Conservation (phyloP, 495 filamentous ascomycete genomes). For the Immersiella caudata region DNA sequence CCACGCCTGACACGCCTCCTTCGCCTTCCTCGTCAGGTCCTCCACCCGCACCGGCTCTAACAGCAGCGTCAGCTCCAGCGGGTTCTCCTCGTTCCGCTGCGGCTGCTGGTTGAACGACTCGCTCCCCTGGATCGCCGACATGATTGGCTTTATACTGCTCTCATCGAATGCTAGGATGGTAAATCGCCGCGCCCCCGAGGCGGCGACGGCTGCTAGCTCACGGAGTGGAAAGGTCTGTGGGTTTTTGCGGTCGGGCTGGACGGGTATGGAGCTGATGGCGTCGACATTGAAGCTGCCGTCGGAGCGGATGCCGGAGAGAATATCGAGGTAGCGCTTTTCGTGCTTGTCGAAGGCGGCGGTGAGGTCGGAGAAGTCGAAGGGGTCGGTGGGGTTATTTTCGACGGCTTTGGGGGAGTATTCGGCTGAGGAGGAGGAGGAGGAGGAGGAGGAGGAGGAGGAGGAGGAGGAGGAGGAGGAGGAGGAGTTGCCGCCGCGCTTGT, state of each 20-base stretch:
- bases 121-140: slow-evolving; percentile 68
- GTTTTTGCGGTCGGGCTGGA: slow-evolving; percentile 57
- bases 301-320: slow-evolving; percentile 61
- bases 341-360: slow-evolving; percentile 59
- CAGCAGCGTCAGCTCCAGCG: slow-evolving; percentile 69
- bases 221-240: slow-evolving; percentile 57
- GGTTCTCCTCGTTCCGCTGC: slow-evolving; percentile 66
- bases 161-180: slow-evolving; percentile 60
- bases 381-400: slow-evolving; percentile 44
- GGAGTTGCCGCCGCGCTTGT: not conserved
- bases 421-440: slow-evolving; percentile 22
- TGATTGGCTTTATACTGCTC: slow-evolving; percentile 70
- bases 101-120: slow-evolving; percentile 70
- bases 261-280: slow-evolving; percentile 63
- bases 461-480: slow-evolving; percentile 13
- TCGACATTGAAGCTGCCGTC: slow-evolving; percentile 72
- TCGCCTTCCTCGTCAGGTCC: slow-evolving; percentile 60
- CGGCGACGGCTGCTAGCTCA: slow-evolving; percentile 76
- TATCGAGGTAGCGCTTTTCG: slow-evolving; percentile 59
- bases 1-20: slow-evolving; percentile 61
- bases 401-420: not conserved
- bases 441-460: slow-evolving; percentile 24
- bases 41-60: slow-evolving; percentile 66
- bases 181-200: slow-evolving; percentile 68
- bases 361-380: slow-evolving; percentile 69